Evolutionary conservation across 2,329 filamentous ascomycete genomes (phyloP).

Genomic region (Pseudogymnoascus sp.): DNA sequence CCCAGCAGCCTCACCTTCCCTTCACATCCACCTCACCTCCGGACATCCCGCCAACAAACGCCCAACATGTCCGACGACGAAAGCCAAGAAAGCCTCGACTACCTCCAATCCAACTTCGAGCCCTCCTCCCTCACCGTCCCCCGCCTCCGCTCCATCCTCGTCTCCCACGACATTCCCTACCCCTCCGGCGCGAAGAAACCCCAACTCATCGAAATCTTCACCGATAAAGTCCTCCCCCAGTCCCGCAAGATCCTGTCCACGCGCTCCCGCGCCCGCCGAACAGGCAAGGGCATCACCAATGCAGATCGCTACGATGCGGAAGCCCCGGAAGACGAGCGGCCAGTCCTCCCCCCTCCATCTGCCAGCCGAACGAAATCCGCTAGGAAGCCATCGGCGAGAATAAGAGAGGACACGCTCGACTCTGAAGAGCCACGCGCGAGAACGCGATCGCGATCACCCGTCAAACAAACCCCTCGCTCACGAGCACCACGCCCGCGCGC

Average conservation of each 20-base stretch:
- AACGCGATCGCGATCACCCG: conserved; percentile 39
- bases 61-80: neutral
- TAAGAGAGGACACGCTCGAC: conserved; percentile 47
- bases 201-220: conserved; percentile 79
- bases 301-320: conserved; percentile 58
- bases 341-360: conserved; percentile 40
- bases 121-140: conserved; percentile 77
- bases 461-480: conserved; percentile 47
- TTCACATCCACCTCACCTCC: neutral
- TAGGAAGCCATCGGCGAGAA: conserved; percentile 45
- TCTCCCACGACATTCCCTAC: conserved; percentile 80
- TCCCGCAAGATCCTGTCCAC: conserved; percentile 69
- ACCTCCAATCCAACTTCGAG: conserved; percentile 83
- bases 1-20: neutral
- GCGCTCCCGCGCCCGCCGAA: conserved; percentile 73
- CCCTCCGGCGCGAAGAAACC: conserved; percentile 86
- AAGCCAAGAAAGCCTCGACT: conserved; percentile 56
- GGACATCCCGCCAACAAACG: neutral
- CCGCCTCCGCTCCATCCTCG: conserved; percentile 81
- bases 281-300: conserved; percentile 76
- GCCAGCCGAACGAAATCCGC: conserved; percentile 49
- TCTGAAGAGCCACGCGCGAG: conserved; percentile 37
- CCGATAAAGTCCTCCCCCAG: conserved; percentile 69
- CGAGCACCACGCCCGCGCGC: conserved; percentile 48
- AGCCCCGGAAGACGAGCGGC: conserved; percentile 54